Base-by-base conservation (phyloP, 2,329 filamentous ascomycete genomes). In the Chaetomiaceae sp. region DNA sequence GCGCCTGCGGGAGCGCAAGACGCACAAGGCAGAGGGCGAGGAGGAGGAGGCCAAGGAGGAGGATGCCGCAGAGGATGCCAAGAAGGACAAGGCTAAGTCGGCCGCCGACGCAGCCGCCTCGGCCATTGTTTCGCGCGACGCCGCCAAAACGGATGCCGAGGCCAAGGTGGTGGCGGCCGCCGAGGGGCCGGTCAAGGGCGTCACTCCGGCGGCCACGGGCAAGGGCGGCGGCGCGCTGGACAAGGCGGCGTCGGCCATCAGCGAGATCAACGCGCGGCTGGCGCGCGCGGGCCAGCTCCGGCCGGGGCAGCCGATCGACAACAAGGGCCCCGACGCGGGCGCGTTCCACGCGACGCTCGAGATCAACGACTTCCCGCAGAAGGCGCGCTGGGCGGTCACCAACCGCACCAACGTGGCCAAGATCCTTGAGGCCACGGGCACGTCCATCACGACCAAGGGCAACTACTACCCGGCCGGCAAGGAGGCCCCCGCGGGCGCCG, bases 311-410 rank as follows among this genome's bases (percentile, higher is more conserved):
- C 89, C 93, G 7, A 94, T 96, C 62, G 93, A 98, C 71, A 98
- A 98, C 71, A 96, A 96, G 67, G 93, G 93, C 1, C 93, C 93
- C 1, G 93, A 98, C 65, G 93, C 93, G 3, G 93, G 93, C 42
- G 89, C 90, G 0, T 98, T 89, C 76, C 93, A 98, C 65, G 90
- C 93, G 14, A 97, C 91, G 4, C 75, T 98, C 51, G 93, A 97
- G 67, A 98, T 98, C 78, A 98, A 98, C 67, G 93, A 98, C 68
- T 97, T 97, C 68, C 93, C 93, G 27, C 93, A 98, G 65, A 97
- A 96, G 74, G 93, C 93, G 54, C 81, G 93, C 58, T 98, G 93
- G 93, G 91, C 89, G 10, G 93, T 98, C 69, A 98, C 93, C 32
- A 98, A 98, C 66, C 82, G 93, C 55, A 97, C 93, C 29, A 98